phyloP scores from a whole-genome alignment of 768 basidiomycete genomes.

The Daedalea quercina region DNA sequence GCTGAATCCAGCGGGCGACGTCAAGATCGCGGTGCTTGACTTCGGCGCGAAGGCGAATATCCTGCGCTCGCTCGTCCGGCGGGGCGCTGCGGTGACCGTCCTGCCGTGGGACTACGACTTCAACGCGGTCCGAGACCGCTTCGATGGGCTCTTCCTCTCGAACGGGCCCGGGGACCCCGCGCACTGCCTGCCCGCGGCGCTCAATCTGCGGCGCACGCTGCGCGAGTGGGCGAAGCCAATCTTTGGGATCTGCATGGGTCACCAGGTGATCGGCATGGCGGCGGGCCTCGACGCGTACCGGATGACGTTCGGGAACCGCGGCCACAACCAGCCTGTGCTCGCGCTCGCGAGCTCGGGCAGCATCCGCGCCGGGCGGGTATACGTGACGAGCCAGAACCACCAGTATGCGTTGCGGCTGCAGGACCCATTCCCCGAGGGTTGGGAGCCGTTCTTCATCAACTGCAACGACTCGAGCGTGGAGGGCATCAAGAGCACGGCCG shows the following conservation, averaged over 20 bases:
- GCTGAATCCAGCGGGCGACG: constrained; percentile 80
- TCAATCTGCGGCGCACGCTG: constrained; percentile 75
- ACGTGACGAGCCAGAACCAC: constrained; percentile 97
- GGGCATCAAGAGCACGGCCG: constrained; percentile 91
- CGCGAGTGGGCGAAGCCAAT: constrained; percentile 89
- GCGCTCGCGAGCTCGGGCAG: constrained; percentile 91
- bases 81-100: constrained; percentile 90
- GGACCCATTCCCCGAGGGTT: constrained; percentile 93
- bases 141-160: constrained; percentile 90
- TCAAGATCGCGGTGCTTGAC: constrained; percentile 93
- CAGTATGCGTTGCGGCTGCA: constrained; percentile 94
- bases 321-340: constrained; percentile 97
- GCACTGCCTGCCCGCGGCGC: constrained; percentile 80
- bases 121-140: constrained; percentile 83
- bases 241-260: constrained; percentile 99
- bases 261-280: constrained; percentile 96
- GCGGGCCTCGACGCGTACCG: constrained; percentile 95
- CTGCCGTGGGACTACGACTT: constrained; percentile 98
- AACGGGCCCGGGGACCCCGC: constrained; percentile 96
- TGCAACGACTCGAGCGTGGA: constrained; percentile 99
- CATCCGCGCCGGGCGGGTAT: constrained; percentile 92
- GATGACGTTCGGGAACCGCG: constrained; percentile 99
- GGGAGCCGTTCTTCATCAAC: constrained; percentile 99
- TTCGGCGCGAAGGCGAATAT: constrained; percentile 99
- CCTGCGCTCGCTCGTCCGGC: constrained; percentile 82